These are phyloP conservation scores for Penicillium steckii DNA, from an alignment of 495 filamentous ascomycete species.

Conservation along the genomic window DNA sequence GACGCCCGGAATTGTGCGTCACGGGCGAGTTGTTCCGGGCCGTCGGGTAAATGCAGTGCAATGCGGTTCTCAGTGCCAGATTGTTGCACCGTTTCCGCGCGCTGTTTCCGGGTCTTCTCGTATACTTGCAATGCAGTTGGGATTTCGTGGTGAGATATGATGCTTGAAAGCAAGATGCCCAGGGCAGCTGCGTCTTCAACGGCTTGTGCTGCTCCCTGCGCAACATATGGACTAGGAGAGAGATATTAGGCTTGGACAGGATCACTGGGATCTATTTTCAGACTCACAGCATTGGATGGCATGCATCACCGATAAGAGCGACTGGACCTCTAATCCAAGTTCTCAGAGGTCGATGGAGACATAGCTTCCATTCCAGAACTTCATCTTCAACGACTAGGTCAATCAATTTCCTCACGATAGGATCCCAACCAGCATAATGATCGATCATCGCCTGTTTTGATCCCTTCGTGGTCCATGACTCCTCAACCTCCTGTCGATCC, in stretches of 20 bases:
- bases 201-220: slow-evolving; percentile 53
- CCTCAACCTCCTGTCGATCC: slow-evolving; percentile 34
- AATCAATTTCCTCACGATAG: slow-evolving; percentile 34
- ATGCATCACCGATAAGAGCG: slow-evolving; percentile 65
- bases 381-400: slow-evolving; percentile 44
- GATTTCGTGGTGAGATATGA: slow-evolving; percentile 39
- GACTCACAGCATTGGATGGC: slow-evolving; percentile 62
- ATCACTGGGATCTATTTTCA: neutral
- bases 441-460: slow-evolving; percentile 44
- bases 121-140: slow-evolving; percentile 44
- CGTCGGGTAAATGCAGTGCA: slow-evolving; percentile 54
- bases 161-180: slow-evolving; percentile 43
- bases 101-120: slow-evolving; percentile 46
- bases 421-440: slow-evolving; percentile 41
- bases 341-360: slow-evolving; percentile 53
- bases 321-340: slow-evolving; percentile 58
- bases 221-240: slow-evolving; percentile 37
- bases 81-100: slow-evolving; percentile 51
- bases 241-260: neutral
- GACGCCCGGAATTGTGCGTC: slow-evolving; percentile 45
- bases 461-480: slow-evolving; percentile 44
- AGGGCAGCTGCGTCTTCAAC: slow-evolving; percentile 57
- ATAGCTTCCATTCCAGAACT: slow-evolving; percentile 65
- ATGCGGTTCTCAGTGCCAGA: slow-evolving; percentile 50
- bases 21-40: slow-evolving; percentile 48